A percentile compares a stretch with the other conserved stretches of the same genome.
Evolutionary conservation across 2,329 filamentous ascomycete species (phyloP).

Genomic region (Alternaria sp.): DNA sequence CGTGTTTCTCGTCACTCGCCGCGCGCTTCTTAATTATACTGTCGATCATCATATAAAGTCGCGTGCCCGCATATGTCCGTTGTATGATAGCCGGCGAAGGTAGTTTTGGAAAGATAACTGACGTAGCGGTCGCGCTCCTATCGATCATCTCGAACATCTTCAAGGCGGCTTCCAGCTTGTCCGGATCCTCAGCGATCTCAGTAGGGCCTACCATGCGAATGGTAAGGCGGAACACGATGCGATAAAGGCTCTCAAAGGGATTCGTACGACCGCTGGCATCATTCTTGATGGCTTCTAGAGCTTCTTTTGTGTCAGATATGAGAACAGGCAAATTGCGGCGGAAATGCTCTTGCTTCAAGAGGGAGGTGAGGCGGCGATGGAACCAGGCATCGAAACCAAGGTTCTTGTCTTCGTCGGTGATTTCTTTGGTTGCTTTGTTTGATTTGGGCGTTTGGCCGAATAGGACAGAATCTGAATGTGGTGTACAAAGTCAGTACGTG

Average conservation of each 20-base stretch:
- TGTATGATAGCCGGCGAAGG: slow-evolving; percentile 56
- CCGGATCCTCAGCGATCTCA: slow-evolving; percentile 61
- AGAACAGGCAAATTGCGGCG: slow-evolving; percentile 52
- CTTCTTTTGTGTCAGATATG: slow-evolving; percentile 50
- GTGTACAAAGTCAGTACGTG: neutral
- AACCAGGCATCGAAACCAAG: slow-evolving; percentile 33
- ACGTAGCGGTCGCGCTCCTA: slow-evolving; percentile 51
- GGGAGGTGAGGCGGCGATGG: slow-evolving; percentile 25
- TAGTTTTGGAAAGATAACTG: slow-evolving; percentile 63
- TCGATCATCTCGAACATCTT: slow-evolving; percentile 60
- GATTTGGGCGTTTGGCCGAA: slow-evolving; percentile 31
- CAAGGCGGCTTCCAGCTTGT: slow-evolving; percentile 55
- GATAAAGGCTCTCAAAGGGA: slow-evolving; percentile 64
- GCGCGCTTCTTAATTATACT: slow-evolving; percentile 58
- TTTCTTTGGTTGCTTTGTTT: slow-evolving; percentile 17
- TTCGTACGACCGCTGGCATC: slow-evolving; percentile 54
- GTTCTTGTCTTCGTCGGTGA: slow-evolving; percentile 17
- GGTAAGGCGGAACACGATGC: slow-evolving; percentile 64
- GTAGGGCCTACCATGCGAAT: slow-evolving; percentile 63
- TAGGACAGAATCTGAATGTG: slow-evolving; percentile 32
- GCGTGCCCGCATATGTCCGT: slow-evolving; percentile 56
- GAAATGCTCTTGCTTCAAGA: slow-evolving; percentile 41
- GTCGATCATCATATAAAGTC: slow-evolving; percentile 60
- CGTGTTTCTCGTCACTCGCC: slow-evolving; percentile 51
- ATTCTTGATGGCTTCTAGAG: slow-evolving; percentile 50